Evolutionary conservation across 2,329 filamentous ascomycete genomes (phyloP).

Genomic region (Magnaporthales sp.): DNA sequence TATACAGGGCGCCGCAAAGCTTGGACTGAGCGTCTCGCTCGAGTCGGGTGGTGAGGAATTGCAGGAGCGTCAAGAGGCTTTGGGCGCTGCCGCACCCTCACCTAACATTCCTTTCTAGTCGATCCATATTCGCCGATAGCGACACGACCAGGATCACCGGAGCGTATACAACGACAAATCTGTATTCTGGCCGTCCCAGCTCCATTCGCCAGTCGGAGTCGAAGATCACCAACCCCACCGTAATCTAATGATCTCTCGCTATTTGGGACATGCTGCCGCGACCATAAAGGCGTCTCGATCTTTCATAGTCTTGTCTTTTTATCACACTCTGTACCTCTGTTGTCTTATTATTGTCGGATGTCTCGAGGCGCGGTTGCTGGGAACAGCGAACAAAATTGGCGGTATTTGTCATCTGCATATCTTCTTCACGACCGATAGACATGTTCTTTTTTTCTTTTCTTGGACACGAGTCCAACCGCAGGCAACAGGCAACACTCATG

Average conservation of each 20-base stretch:
- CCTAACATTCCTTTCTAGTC: constrained; percentile 59
- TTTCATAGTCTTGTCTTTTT: neutral
- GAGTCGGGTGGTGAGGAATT: constrained; percentile 79
- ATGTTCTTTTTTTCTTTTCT: neutral
- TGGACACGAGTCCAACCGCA: neutral
- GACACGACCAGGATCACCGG: neutral
- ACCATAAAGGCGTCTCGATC: neutral
- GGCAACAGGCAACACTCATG: neutral
- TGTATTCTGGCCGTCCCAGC: neutral
- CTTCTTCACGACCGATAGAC: constrained; percentile 6
- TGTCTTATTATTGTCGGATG: constrained; percentile 6
- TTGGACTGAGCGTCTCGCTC: constrained; percentile 88
- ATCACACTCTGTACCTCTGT: neutral
- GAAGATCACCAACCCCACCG: neutral
- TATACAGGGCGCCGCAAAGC: constrained; percentile 80
- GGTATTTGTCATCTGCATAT: constrained; percentile 5
- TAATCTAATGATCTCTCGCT: constrained; percentile 5
- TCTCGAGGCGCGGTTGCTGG: neutral
- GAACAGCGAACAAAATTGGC: neutral
- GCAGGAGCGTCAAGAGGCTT: constrained; percentile 70
- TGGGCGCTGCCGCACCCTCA: constrained; percentile 35
- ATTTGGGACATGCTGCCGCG: neutral
- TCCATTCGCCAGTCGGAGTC: neutral
- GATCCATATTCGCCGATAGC: neutral
- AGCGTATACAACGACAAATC: neutral